Evolutionary conservation across 2,329 filamentous ascomycete genomes (phyloP).

Genomic region (Aspergillus costaricaensis): DNA sequence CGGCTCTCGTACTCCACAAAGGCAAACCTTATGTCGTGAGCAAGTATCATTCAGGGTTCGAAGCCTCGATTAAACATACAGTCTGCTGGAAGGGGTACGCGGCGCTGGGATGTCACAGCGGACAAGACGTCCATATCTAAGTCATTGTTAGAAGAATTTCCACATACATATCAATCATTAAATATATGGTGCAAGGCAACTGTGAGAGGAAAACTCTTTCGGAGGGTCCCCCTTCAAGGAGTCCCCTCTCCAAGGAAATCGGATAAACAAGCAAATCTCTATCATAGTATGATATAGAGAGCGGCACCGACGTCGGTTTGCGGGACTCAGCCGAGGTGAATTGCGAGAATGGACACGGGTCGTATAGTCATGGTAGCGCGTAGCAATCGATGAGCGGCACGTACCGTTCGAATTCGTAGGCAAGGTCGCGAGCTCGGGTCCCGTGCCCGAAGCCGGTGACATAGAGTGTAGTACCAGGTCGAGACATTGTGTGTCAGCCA

Average conservation of each 20-base stretch:
- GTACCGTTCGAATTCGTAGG: slow-evolving; percentile 99
- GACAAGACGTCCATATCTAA: slow-evolving; percentile 93
- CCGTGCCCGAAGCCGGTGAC: slow-evolving; percentile 99
- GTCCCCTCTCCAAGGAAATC: background rate
- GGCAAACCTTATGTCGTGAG: slow-evolving; percentile 69
- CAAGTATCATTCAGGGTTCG: slow-evolving; percentile 17
- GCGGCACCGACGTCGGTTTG: slow-evolving; percentile 23
- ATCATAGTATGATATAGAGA: slow-evolving; percentile 16
- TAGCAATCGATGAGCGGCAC: slow-evolving; percentile 60
- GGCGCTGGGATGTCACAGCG: slow-evolving; percentile 98
- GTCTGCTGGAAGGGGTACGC: slow-evolving; percentile 85
- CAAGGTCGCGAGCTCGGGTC: slow-evolving; percentile 96
- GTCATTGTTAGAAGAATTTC: slow-evolving; percentile 40
- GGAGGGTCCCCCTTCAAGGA: background rate
- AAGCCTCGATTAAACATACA: slow-evolving; percentile 65
- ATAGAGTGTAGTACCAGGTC: slow-evolving; percentile 90
- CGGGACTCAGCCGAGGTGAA: slow-evolving; percentile 37
- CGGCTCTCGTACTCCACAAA: slow-evolving; percentile 99
- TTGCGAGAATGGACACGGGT: slow-evolving; percentile 35
- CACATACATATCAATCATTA: background rate
- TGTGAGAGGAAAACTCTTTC: slow-evolving; percentile 13
- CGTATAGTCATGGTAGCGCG: slow-evolving; percentile 46
- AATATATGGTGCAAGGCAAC: slow-evolving; percentile 6
- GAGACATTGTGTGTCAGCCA: slow-evolving; percentile 67
- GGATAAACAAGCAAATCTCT: slow-evolving; percentile 12